phyloP scores from a whole-genome alignment of 768 basidiomycete species.

The Trametes maxima region DNA sequence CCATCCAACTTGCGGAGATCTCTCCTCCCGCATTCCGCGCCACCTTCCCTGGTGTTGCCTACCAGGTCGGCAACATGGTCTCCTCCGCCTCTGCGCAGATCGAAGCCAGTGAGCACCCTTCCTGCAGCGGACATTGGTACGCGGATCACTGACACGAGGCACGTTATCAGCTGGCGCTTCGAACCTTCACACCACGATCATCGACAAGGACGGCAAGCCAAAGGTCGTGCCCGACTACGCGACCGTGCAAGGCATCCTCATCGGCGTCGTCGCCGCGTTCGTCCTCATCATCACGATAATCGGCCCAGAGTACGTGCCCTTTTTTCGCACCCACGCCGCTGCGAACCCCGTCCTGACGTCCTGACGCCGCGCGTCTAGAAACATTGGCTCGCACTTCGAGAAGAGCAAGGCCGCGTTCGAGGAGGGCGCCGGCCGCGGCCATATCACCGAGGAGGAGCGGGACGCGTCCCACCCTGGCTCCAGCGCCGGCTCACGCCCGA shows the following conservation, averaged over 20 bases:
- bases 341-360: neutral
- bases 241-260: constrained; percentile 78
- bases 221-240: constrained; percentile 48
- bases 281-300: constrained; percentile 75
- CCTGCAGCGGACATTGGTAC: neutral
- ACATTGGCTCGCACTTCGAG: constrained; percentile 71
- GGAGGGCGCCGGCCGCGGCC: constrained; percentile 61
- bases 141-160: neutral
- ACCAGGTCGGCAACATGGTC: constrained; percentile 72
- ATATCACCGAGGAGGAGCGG: constrained; percentile 38
- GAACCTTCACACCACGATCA: constrained; percentile 38
- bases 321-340: too few species aligned
- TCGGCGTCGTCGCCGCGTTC: constrained; percentile 80
- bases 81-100: constrained; percentile 39
- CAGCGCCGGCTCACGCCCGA: constrained; percentile 20
- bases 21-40: constrained; percentile 89
- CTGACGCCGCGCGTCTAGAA: constrained; percentile 29
- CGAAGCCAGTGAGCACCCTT: constrained; percentile 32
- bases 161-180: constrained; percentile 43
- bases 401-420: constrained; percentile 79
- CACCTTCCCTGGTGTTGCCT: constrained; percentile 83
- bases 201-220: constrained; percentile 31
- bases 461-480: constrained; percentile 2
- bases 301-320: constrained; percentile 68
- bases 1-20: constrained; percentile 81